Base-by-base conservation (phyloP, 306 rosid species). In the Mimosa bimucronata region DNA sequence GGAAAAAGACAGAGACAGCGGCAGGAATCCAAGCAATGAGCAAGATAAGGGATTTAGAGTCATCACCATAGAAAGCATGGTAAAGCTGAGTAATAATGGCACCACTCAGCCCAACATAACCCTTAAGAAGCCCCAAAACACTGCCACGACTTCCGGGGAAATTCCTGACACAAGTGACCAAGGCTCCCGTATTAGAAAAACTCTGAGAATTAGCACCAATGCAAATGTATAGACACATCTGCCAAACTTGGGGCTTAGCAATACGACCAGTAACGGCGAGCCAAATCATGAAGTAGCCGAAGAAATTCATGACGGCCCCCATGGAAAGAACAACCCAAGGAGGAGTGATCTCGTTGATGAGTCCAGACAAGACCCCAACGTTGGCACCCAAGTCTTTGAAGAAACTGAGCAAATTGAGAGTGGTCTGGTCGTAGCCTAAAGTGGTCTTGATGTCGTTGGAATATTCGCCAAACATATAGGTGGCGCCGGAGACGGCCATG, bases 271-370 rank as follows among this genome's bases (percentile, higher is more conserved):
- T 87, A 41, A 92, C 92, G 1, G 96, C 89, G 0, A 92, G 86
- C 96, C 96, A 92, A 16, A 92, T 84, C 97, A 90, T 92, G 83
- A 87, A 85, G 87, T 92, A 92, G 67, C 96, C 97, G 29, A 82
- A 70, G 73, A 92, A 83, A 87, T 92, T 92, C 92, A 92, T 85
- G 55, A 73, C 46, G 13, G 87, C 89, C 0, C 97, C 96, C 25
- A 82, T 79, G 0, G 79, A 75, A 7, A 92, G 94, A 2, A 90
- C 84, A 8, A 88, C 89, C 95, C 93, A 89, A 0, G 97, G 88
- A 0, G 90, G 90, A 23, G 88, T 73, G 23, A 92, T 45, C 82
- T 92, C 93, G 69, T 89, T 90, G 85, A 90, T 72, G 5, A 92
- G 81, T 2, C 95, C 95, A 13, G 95, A 76, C 3, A 89, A 7